phyloP scores from a whole-genome alignment of 805 yeast species.

The Pichia rugopelliculosa region DNA sequence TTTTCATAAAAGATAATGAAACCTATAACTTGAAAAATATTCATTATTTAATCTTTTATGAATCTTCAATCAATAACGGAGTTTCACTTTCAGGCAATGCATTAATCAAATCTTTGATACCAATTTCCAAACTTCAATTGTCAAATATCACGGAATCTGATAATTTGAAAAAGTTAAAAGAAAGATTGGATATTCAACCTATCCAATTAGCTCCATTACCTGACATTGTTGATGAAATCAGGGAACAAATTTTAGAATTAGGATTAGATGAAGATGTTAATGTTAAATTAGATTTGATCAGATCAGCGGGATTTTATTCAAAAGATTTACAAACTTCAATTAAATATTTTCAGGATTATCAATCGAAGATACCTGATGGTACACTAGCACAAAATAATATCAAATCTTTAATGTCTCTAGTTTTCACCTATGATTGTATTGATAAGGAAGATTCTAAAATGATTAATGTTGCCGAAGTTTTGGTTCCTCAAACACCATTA shows the following conservation, averaged over 20 bases:
- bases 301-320: constrained; percentile 21
- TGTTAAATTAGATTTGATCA: constrained; percentile 14
- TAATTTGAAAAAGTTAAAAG: constrained; percentile 7
- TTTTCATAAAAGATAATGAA: neutral
- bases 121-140: constrained; percentile 18
- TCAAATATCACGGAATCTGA: constrained; percentile 10
- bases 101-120: constrained; percentile 12
- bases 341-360: constrained; percentile 19
- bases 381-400: constrained; percentile 16
- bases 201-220: constrained; percentile 7
- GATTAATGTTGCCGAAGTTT: constrained; percentile 20
- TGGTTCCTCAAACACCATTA: constrained; percentile 22
- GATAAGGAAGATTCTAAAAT: constrained; percentile 8
- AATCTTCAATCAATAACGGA: constrained; percentile 12
- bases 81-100: constrained; percentile 14
- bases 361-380: constrained; percentile 20
- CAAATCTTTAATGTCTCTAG: constrained; percentile 19
- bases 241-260: constrained; percentile 13
- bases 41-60: constrained; percentile 19
- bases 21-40: constrained; percentile 11
- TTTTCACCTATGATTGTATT: constrained; percentile 21
- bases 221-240: constrained; percentile 12
- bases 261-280: constrained; percentile 12
- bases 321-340: constrained; percentile 19
- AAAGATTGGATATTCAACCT: neutral